Evolutionary conservation across 768 basidiomycete genomes (phyloP), one percentile per base, ranked within the genome.

Genomic region (Piloderma croceum): DNA sequence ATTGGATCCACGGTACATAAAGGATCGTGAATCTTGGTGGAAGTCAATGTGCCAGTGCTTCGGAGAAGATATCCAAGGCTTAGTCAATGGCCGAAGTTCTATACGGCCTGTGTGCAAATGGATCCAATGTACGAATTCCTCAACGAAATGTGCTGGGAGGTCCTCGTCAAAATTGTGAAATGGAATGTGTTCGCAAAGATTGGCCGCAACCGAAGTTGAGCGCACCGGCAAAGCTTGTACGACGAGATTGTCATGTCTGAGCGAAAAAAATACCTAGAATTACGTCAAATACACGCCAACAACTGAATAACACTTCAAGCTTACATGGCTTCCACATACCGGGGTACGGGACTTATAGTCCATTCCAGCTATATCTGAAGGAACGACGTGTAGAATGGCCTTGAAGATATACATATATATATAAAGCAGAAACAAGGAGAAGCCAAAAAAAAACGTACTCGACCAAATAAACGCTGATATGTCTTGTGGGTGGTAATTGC

Each of bases 381-480:
- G 68, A 18, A 64, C 51, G 31, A 65, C 57, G 41, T 62, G 58
- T 22, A 66, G 48, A 20, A 61, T 49, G 57, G 35, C 39, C 51
- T 57, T 18, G 21, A 18, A 9, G 9, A 29, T 22, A 24, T 17
- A 25, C 3, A 20, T 37, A 25, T 20, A 44, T 9, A 20, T 6
- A 27, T 6, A n/a, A 33, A 32, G 47, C n/a, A 21, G 7, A 12
- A 15, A 18, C 27, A 19, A 22, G 4, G 24, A 18, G 3, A n/a
- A n/a, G 12, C 21, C 33, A 31, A 24, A 13, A 17, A 33, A 13
- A 5, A 32, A 49, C 57, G 24, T 47, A 68, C 70, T 42, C 57
- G 27, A 22, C 59, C 57, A 31, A 76, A 63, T n/a, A 72, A 41
- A 6, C 58, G 51, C 11, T 32, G 33, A 41, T 70, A 74, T 2